Base-by-base conservation (phyloP, 768 basidiomycete genomes). In the Kwoniella dendrophila region DNA sequence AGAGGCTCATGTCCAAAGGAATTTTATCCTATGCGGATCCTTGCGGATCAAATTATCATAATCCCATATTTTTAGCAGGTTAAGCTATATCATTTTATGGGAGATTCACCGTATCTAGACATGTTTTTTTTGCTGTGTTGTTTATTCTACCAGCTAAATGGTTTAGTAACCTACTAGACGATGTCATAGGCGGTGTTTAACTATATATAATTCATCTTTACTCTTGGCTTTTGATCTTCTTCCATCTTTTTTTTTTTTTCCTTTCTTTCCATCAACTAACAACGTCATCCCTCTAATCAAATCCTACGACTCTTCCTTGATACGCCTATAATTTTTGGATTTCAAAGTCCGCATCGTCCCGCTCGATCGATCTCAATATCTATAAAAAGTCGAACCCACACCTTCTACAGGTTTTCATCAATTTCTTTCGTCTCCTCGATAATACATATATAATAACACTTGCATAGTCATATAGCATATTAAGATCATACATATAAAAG, bases 1-100 rank as follows among this genome's bases (percentile, higher is more conserved):
- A 51, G 49, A 16, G 49, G 49, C 32, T 51, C 49, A 51, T 51
- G 49, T 51, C 49, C 49, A 51, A 51, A 51, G 49, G 49, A 14
- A 27, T 14, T 6, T 26, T 7, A 22, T 12, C 1, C 20, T 6
- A 29, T 8, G 30, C 34, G 49, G 49, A 51, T 33, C 49, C 16
- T 30, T 51, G 49, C 49, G 49, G 49, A 51, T 51, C 49, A 22
- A 7, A 6, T n/a, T 43, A 43, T 14, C 41, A 14, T 43, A 14
- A 14, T 36, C 34, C 34, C 16, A 8, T 16, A 8, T 36, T 7
- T 36, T 36, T 7, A 36, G 16, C 8, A 16, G 34, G 34, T n/a
- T n/a, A n/a, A 36, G 16, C 16, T 36, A 36, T 36, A 16, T 8
- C n/a, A 36, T 36, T 8, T 36, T 36, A 36, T 16, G 34, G 16